Evolutionary conservation across 768 basidiomycete species (phyloP).

Genomic region (Agaricus blazei): DNA sequence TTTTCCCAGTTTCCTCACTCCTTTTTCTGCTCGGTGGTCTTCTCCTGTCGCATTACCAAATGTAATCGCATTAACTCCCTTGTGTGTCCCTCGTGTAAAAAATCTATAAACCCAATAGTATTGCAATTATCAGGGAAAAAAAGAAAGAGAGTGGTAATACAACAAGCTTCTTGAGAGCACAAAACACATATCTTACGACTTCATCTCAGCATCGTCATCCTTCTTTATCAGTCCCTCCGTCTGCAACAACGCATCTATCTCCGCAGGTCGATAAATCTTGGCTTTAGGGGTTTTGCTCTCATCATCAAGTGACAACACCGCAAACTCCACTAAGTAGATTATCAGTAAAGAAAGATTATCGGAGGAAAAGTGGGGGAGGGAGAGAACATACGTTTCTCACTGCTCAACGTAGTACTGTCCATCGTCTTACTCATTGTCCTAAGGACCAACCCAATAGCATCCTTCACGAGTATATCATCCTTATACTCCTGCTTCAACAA

Average conservation of each 20-base stretch:
- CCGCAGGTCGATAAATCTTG: slow-evolving; percentile 86
- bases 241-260: slow-evolving; percentile 80
- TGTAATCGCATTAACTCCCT: too few relatives aligned
- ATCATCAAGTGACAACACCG: slow-evolving; percentile 84
- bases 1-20: neutral
- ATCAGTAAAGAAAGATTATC: too few relatives aligned
- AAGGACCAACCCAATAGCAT: slow-evolving; percentile 87
- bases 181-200: slow-evolving; percentile 28
- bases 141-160: slow-evolving; percentile 27
- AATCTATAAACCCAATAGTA: slow-evolving; percentile 5
- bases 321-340: slow-evolving; percentile 77
- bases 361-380: neutral
- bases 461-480: slow-evolving; percentile 87
- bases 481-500: slow-evolving; percentile 98
- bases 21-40: neutral
- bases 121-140: slow-evolving; percentile 64
- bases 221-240: slow-evolving; percentile 85
- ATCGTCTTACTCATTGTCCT: slow-evolving; percentile 99
- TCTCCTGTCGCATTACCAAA: too few relatives aligned
- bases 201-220: slow-evolving; percentile 80
- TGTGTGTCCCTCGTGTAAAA: neutral
- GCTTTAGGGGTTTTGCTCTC: slow-evolving; percentile 74
- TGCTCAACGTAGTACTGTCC: slow-evolving; percentile 95
- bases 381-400: slow-evolving; percentile 80
- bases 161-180: slow-evolving; percentile 6